These are phyloP conservation scores for Xylaria sp. DNA, from an alignment of 2,329 filamentous ascomycete species.

Conservation along the genomic window DNA sequence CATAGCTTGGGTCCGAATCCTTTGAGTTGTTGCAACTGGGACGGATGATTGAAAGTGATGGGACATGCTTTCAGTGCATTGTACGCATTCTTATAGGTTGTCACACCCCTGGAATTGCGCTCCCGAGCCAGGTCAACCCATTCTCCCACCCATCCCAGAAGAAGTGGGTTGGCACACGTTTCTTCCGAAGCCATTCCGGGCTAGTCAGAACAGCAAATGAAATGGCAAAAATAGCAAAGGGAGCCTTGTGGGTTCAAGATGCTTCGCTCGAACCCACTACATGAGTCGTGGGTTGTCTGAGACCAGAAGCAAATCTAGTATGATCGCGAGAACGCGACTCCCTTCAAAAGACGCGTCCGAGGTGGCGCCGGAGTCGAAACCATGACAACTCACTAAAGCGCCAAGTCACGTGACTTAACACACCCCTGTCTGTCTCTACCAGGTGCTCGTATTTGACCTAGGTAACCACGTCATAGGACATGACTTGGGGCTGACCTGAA, in stretches of 20 bases:
- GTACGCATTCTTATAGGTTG: conserved; percentile 80
- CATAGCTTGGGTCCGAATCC: conserved; percentile 79
- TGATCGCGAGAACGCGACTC: conserved; percentile 10
- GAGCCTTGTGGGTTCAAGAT: not conserved
- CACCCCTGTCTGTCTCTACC: not conserved
- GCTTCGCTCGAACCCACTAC: not conserved
- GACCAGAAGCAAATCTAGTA: not conserved
- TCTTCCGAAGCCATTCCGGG: conserved; percentile 43
- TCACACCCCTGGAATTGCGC: conserved; percentile 74
- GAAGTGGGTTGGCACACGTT: conserved; percentile 73
- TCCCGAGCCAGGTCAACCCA: conserved; percentile 77
- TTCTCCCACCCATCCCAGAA: conserved; percentile 79
- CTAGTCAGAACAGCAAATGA: conserved; percentile 5
- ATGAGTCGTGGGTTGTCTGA: not conserved
- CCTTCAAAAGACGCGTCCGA: conserved; percentile 27
- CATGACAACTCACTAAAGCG: conserved; percentile 18
- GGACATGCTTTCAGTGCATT: conserved; percentile 81
- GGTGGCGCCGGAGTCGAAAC: not conserved
- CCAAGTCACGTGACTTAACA: conserved; percentile 40
- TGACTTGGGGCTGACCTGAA: conserved; percentile 3
- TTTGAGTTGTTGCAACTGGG: conserved; percentile 76
- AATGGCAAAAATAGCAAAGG: conserved; percentile 22
- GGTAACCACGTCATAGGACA: conserved; percentile 24
- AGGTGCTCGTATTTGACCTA: not conserved
- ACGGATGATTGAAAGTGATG: conserved; percentile 75